phyloP scores from a whole-genome alignment of 805 yeast genomes.

The Sugiyamaella mastotermitis region DNA sequence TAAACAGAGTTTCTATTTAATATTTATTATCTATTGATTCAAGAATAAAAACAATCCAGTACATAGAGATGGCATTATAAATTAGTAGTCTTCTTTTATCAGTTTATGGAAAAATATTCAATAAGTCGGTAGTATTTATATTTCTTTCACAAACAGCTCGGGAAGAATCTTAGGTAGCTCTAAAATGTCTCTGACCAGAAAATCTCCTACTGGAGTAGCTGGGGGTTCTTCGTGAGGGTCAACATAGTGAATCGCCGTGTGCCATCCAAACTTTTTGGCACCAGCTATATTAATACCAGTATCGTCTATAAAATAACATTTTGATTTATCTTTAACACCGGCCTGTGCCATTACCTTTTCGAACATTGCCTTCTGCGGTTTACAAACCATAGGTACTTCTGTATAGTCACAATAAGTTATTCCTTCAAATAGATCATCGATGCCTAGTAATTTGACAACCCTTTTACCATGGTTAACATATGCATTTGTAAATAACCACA shows the following conservation, averaged over 20 bases:
- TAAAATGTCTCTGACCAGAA: constrained; percentile 50
- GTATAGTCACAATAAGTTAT: constrained; percentile 85
- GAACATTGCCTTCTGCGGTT: constrained; percentile 76
- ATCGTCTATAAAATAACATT: constrained; percentile 82
- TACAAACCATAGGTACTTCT: constrained; percentile 62
- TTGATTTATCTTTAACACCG: constrained; percentile 41
- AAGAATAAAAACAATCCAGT: too few species aligned
- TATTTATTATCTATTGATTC: too few species aligned
- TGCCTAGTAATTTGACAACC: constrained; percentile 70
- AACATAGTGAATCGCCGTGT: constrained; percentile 62
- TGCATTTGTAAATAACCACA: constrained; percentile 95
- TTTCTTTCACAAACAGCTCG: constrained; percentile 38
- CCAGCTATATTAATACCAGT: constrained; percentile 73
- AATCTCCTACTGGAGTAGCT: constrained; percentile 34
- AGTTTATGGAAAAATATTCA: too few species aligned
- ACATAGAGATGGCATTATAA: too few species aligned
- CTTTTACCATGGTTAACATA: constrained; percentile 84
- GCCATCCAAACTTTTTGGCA: constrained; percentile 68
- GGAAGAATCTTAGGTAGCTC: constrained; percentile 49
- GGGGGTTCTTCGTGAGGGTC: constrained; percentile 58
- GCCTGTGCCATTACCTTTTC: constrained; percentile 53
- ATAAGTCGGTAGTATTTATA: too few species aligned
- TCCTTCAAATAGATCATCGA: constrained; percentile 94
- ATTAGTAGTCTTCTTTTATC: too few species aligned
- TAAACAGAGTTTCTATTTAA: too few species aligned